Evolutionary conservation across 1,284 basidiomycete genomes (phyloP), one percentile per base, ranked within the genome.

Genomic region (Pyrrhoderma lamaoense): DNA sequence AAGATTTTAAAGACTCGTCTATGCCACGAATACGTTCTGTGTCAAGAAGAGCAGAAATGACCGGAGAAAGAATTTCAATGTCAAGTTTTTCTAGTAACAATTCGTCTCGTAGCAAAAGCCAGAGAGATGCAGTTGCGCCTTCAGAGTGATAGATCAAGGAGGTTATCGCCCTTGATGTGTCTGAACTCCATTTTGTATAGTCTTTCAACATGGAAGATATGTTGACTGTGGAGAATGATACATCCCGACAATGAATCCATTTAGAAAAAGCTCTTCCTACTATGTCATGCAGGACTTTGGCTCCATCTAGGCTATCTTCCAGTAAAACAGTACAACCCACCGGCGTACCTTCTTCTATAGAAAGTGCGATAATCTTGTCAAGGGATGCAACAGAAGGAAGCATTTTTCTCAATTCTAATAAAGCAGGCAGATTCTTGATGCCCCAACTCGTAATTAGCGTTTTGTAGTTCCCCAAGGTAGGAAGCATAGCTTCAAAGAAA

Each of bases 91-190:
- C 35, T 13, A 38, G n/a, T n/a, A n/a, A n/a, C n/a, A n/a, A 21
- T 34, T 16, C 44, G 16, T 36, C 35, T 21, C 34, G 19, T 8
- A 47, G 27, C 56, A 52, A 56, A 14, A 23, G 38, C 49, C 48
- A 49, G 40, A 58, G 54, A 14, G 22, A 9, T 39, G 35, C 16
- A 25, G 51, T 43, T 31, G 51, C 39, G 8, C 9, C 38, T 4
- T 40, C 18, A 0, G 52, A 54, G 7, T 34, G 45, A 50, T 57
- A 55, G n/a, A 55, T 34, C 16, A 51, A 43, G 3, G 49, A 51
- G 2, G 51, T 43, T 19, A 57, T 49, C 8, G 47, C 42, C 8
- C 31, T 51, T 14, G 51, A 36, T 5, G 40, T 42, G n/a, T 43
- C 47, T 8, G 40, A 18, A 16, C 48, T 52, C 56, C 56, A 57